Evolutionary conservation across 805 yeast genomes (phyloP), one percentile per base, ranked within the genome.

Genomic region (Torulaspora microellipsoides): DNA sequence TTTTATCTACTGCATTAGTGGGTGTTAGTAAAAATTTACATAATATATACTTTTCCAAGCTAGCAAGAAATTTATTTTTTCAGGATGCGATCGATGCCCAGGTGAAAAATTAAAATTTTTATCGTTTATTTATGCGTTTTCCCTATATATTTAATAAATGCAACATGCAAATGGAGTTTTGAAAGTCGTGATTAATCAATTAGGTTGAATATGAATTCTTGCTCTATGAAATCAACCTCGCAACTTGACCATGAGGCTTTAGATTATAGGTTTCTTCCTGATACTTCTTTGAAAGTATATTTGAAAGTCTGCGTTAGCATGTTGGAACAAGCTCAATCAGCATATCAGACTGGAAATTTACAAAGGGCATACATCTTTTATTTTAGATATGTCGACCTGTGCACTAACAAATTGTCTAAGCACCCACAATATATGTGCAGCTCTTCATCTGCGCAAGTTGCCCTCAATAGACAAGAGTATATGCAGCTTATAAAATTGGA

Each of bases 351-450:
- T 34, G 65, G 68, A 12, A 67, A 73, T 25, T 55, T 65, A 33
- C 72, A 70, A 33, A 76, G 74, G 45, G 77, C 86, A 0, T 83
- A 75, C 53, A 60, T 78, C 27, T 62, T 79, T 42, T 80, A 80
- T 54, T 64, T 75, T 35, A 62, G 89, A 43, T 81, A 77, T 51
- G 72, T 81, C 15, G 85, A 83, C 36, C 45, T 63, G n/a, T 55
- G 60, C 43, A 56, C 58, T 30, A 55, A 59, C 38, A 64, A 56
- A 43, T 43, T 64, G 32, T 48, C 64, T 4, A 47, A 38, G 9
- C 68, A 64, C 43, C 59, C 65, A 2, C 57, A 61, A 20, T 51
- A 47, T 11, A 17, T 48, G 31, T 35, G 36, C 15, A 13, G 30
- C 12, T 11, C 11, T 14, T 27, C 38, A 30, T 31, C 37, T 12